Base-by-base conservation (phyloP, 1,284 basidiomycete species). In the Trametes sp. region DNA sequence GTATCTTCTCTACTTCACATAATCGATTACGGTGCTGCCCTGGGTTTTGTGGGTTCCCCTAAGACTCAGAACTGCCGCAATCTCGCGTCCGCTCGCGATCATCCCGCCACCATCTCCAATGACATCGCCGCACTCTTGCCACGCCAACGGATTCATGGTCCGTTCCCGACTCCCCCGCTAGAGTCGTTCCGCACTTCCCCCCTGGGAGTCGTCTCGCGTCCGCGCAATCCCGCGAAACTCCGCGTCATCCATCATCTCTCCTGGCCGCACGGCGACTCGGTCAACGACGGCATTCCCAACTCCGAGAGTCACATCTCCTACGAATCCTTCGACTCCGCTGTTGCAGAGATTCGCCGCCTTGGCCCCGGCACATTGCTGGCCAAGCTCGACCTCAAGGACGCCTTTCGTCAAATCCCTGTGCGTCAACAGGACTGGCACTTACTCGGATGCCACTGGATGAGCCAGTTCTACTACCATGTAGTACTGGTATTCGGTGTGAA, bases 201-300 rank as follows among this genome's bases (percentile, higher is more conserved):
- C 0, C 63, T 78, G 13, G 75, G 77, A 7, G 63, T 68, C 0
- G 71, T 72, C 36, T 65, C 69, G 41, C 53, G 54, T 0, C 65
- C 69, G 11, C 76, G 76, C 46, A 68, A 67, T 24, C 69, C 72
- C 0, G 24, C 59, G 14, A 80, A 78, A 59, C 58, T 67, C 0
- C 68, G 73, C 1, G 57, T 69, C 0, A 80, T 80, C 36, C 69
- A 79, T 46, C 77, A 80, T 50, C 70, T 80, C 1, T 80, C 79
- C 0, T 79, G 75, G 75, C 78, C 77, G 0, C 19, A 54, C 0
- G 67, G 71, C 2, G 21, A 35, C 1, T 81, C 76, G 0, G 73
- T 81, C 21, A 81, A 81, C 55, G 74, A 76, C 54, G 75, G 76
- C n/a, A 80, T 81, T 24, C 69, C 73, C 2, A 73, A 78, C 28